Base-by-base conservation (phyloP, 139 green algal species). In the Picochlorum sp. region DNA sequence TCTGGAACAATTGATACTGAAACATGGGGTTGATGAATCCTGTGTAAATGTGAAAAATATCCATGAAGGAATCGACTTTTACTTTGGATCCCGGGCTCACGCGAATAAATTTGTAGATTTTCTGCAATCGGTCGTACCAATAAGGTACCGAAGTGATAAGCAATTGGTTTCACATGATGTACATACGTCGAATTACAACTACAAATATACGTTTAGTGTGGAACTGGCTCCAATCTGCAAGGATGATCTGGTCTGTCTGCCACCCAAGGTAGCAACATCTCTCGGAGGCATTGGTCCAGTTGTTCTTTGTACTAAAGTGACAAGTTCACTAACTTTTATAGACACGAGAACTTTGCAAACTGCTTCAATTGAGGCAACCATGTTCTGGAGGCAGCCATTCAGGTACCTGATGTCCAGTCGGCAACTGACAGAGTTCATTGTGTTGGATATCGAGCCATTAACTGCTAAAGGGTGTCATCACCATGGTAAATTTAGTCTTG, bases 1-100 rank as follows among this genome's bases (percentile, higher is more conserved):
- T 75, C 73, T 99, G 63, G 93, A 99, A 75, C 93, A 99, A 80
- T 72, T 98, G 32, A 98, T 99, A 63, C 68, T 99, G 49, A 94
- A 92, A 53, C 83, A 95, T 65, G 76, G 76, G 31, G 89, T 85
- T 3, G 87, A 94, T 54, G 71, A 69, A 10, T 43, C 76, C 47
- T 81, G 74, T 50, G 63, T 85, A 40, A 92, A 85, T 65, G 81
- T 97, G 49, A 88, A 87, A 30, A 75, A 89, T 36, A 86, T 85
- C 37, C 81, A 90, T 61, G 79, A 89, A 68, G 92, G 93, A 30
- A 54, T 99, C 0, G 93, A 99, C 69, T 99, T 99, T 68, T 97
- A 87, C 72, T 98, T 93, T 67, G 58, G 33, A 50, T 82, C 81
- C 57, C 73, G 89, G 29, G 72, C 70, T 9, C 90, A 96, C 55